Conservation (phyloP, 2,329 filamentous ascomycete genomes). For the Fusarium nematophilum region DNA sequence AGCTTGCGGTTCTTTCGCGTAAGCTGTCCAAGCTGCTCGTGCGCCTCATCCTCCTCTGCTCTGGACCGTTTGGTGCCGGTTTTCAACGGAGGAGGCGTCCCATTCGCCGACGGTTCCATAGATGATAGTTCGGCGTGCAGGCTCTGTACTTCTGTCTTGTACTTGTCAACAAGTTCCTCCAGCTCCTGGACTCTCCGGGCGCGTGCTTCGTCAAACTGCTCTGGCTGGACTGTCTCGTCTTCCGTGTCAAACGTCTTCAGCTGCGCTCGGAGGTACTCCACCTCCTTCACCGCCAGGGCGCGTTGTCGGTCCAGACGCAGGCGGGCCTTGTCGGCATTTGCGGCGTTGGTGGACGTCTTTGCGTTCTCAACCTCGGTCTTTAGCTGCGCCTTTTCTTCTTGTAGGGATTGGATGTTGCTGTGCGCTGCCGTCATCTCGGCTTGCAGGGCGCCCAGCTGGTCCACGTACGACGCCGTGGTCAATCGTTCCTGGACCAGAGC, state of each 20-base stretch:
- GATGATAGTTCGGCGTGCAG: slow-evolving; percentile 80
- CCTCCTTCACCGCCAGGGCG: slow-evolving; percentile 87
- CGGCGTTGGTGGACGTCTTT: slow-evolving; percentile 61
- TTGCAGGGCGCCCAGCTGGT: slow-evolving; percentile 81
- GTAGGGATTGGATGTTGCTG: slow-evolving; percentile 76
- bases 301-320: slow-evolving; percentile 87
- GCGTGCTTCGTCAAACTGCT: slow-evolving; percentile 81
- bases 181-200: slow-evolving; percentile 80
- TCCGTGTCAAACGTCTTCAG: slow-evolving; percentile 89
- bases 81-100: slow-evolving; percentile 52
- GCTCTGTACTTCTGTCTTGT: slow-evolving; percentile 81
- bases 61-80: slow-evolving; percentile 73
- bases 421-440: slow-evolving; percentile 84
- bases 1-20: slow-evolving; percentile 88
- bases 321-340: slow-evolving; percentile 73
- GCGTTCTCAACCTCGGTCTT: slow-evolving; percentile 77
- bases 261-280: slow-evolving; percentile 92
- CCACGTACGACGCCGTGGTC: slow-evolving; percentile 81
- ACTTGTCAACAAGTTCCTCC: slow-evolving; percentile 86
- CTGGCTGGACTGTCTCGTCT: slow-evolving; percentile 85
- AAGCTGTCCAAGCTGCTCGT: slow-evolving; percentile 82
- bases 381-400: slow-evolving; percentile 75
- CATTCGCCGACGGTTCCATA: slow-evolving; percentile 60
- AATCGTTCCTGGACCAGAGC: slow-evolving; percentile 86
- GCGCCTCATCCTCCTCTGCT: slow-evolving; percentile 69